Evolutionary conservation across 176 grass and related monocot genomes (phyloP).

Genomic region (Eremochloa ophiuroides): DNA sequence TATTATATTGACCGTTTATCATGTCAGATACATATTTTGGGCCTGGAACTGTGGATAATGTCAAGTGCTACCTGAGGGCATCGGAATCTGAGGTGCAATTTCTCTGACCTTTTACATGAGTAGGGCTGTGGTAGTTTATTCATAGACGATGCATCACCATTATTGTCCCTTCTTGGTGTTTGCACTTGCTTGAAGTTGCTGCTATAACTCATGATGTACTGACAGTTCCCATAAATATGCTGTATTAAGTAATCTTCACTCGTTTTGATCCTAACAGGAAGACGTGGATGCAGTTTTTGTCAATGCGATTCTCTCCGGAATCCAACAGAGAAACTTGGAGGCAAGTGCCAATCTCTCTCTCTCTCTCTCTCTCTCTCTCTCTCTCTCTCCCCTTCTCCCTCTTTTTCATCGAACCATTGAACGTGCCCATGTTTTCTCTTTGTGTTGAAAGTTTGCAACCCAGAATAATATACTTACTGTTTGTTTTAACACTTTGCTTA

Average conservation of each 20-base stretch:
- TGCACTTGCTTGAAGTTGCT: not conserved
- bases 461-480: not conserved
- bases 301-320: conserved; percentile 85
- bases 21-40: conserved; percentile 79
- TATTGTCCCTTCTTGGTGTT: not conserved
- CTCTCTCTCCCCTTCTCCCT: not conserved
- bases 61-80: conserved; percentile 73
- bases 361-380: too few species aligned
- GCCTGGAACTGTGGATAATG: conserved; percentile 90
- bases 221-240: not conserved
- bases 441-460: not conserved
- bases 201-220: not conserved
- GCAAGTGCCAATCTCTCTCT: conserved; percentile 28
- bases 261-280: conserved; percentile 44
- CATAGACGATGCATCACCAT: not conserved
- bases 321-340: conserved; percentile 96
- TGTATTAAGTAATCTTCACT: conserved; percentile 15
- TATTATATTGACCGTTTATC: conserved; percentile 14
- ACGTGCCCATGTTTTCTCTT: not conserved
- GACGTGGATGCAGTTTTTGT: conserved; percentile 87
- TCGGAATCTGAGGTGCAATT: conserved; percentile 68
- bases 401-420: not conserved
- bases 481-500: conserved; percentile 20
- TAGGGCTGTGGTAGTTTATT: not conserved
- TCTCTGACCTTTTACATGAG: conserved; percentile 20